Conservation (phyloP, 495 filamentous ascomycete species). For the Lasiosphaeriaceae sp. region DNA sequence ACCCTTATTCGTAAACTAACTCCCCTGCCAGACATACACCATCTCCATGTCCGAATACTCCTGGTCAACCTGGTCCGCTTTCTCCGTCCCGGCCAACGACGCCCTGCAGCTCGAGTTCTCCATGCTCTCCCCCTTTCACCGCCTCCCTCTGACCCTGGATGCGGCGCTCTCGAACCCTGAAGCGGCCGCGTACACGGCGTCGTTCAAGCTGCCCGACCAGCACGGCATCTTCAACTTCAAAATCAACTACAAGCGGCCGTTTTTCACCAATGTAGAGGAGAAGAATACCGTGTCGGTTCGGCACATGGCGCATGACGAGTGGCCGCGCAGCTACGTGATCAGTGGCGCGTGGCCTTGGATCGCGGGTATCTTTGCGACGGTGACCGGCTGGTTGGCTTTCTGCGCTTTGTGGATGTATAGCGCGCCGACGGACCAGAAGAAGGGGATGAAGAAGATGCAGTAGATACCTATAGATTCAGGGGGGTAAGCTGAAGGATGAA, state of each 20-base stretch:
- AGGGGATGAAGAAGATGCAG: slow-evolving; percentile 66
- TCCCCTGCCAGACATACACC: slow-evolving; percentile 62
- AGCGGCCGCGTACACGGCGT: slow-evolving; percentile 67
- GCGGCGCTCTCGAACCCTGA: slow-evolving; percentile 50
- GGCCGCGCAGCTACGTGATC: slow-evolving; percentile 85
- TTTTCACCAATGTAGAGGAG: slow-evolving; percentile 84
- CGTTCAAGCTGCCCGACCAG: slow-evolving; percentile 85
- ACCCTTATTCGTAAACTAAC: not conserved
- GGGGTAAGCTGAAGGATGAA: not conserved
- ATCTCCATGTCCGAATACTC: slow-evolving; percentile 85
- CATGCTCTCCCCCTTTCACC: slow-evolving; percentile 98
- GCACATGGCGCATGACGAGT: slow-evolving; percentile 96
- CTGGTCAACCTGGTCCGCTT: slow-evolving; percentile 67
- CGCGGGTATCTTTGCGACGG: slow-evolving; percentile 76
- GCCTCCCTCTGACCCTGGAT: slow-evolving; percentile 65
- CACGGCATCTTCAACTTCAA: slow-evolving; percentile 98
- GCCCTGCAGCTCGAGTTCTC: slow-evolving; percentile 89
- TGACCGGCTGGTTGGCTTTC: slow-evolving; percentile 80
- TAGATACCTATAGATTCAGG: slow-evolving; percentile 30
- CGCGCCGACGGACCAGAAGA: slow-evolving; percentile 54
- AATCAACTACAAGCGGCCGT: slow-evolving; percentile 93
- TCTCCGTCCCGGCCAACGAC: slow-evolving; percentile 64
- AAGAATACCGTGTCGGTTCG: slow-evolving; percentile 91
- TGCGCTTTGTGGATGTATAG: slow-evolving; percentile 87
- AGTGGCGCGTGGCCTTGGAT: slow-evolving; percentile 95